Percentiles rank a stretch among this genome's conserved stretches.
Conservation (phyloP, 1,139 yeast genomes). For the Geotrichum bryndzae region DNA sequence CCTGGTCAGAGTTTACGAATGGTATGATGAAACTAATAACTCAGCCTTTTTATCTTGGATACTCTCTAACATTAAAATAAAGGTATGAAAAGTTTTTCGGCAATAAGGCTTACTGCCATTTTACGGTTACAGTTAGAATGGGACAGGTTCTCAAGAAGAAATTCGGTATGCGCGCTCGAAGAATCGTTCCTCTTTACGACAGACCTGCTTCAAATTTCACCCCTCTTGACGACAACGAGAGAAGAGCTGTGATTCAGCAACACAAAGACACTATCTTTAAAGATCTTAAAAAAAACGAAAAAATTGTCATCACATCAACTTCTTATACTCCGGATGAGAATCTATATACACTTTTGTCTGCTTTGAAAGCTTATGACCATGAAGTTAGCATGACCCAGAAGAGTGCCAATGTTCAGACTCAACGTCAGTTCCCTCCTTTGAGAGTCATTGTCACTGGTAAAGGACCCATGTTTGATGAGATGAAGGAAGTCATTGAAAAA, state of each 20-base stretch:
- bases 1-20: constrained; percentile 52
- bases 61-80: constrained; percentile 3
- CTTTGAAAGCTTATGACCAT: constrained; percentile 56
- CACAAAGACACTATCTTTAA: constrained; percentile 38
- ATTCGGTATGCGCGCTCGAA: constrained; percentile 45
- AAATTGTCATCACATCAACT: constrained; percentile 74
- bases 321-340: constrained; percentile 97
- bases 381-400: constrained; percentile 1
- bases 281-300: constrained; percentile 42
- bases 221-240: constrained; percentile 40
- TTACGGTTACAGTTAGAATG: constrained; percentile 79
- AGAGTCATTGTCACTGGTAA: constrained; percentile 83
- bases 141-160: constrained; percentile 50
- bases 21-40: constrained; percentile 9
- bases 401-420: background rate
- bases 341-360: constrained; percentile 59
- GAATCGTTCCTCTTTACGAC: constrained; percentile 38
- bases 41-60: background rate
- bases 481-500: constrained; percentile 39
- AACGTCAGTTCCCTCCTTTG: constrained; percentile 43
- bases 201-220: constrained; percentile 53
- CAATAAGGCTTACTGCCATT: constrained; percentile 56
- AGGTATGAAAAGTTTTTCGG: constrained; percentile 44
- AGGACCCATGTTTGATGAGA: constrained; percentile 69
- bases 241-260: constrained; percentile 38